A percentile compares a stretch with the other conserved stretches of the same genome.
Conservation (phyloP, 192 early-diverging fungal species). For the Entomortierella chlamydospora region DNA sequence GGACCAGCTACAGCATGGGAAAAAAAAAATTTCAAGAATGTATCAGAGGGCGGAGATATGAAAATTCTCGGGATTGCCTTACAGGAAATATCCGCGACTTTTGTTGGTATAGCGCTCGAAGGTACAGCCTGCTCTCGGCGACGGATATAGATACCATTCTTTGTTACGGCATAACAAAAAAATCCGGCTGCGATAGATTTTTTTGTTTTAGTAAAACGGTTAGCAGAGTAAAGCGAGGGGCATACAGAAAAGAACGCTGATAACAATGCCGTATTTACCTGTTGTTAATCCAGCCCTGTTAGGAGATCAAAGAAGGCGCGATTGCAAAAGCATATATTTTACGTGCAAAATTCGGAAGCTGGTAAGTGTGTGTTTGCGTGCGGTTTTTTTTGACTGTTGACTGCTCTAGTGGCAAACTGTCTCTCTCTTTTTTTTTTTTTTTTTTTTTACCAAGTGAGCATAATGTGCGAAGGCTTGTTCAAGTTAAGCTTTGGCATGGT, state of each 20-base stretch:
- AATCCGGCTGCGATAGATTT: slow-evolving; percentile 21
- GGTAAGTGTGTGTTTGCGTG: no score
- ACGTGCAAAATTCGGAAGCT: no score
- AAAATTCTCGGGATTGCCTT: neutral
- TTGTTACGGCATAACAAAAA: slow-evolving; percentile 23
- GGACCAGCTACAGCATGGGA: no score
- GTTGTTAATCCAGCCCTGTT: slow-evolving; percentile 2
- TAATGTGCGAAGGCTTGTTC: slow-evolving; percentile 54
- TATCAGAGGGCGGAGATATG: neutral
- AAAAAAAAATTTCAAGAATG: no score
- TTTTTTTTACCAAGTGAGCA: slow-evolving; percentile 43
- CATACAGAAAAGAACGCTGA: neutral
- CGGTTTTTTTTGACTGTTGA: no score
- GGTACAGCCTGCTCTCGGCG: slow-evolving; percentile 30
- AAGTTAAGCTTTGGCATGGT: slow-evolving; percentile 38
- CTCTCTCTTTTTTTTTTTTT: neutral
- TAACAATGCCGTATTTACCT: neutral
- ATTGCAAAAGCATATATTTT: no score
- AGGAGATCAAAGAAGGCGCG: no score
- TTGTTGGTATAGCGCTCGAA: slow-evolving; percentile 22
- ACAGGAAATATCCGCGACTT: slow-evolving; percentile 36
- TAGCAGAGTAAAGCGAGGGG: neutral
- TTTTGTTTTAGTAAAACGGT: neutral
- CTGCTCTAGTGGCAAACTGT: no score
- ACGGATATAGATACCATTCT: slow-evolving; percentile 44